These are phyloP conservation scores for Ganoderma lingzhi DNA, from an alignment of 1,284 basidiomycete genomes.

Conservation along the genomic window DNA sequence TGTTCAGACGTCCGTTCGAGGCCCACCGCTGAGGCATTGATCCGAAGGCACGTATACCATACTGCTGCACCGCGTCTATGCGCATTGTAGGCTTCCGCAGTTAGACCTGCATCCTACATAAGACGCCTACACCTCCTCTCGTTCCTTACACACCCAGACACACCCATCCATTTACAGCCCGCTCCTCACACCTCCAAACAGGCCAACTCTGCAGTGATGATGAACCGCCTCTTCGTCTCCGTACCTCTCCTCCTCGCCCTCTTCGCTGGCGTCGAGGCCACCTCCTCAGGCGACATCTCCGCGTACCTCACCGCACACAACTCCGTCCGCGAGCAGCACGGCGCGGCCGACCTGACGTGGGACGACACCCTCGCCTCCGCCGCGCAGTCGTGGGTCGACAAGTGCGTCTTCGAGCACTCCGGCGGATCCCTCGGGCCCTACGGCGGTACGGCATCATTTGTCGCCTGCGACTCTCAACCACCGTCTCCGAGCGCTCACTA, in stretches of 20 bases:
- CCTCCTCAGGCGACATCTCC: slow-evolving; percentile 42
- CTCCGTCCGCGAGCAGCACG: slow-evolving; percentile 63
- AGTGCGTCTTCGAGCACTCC: slow-evolving; percentile 70
- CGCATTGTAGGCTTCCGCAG: no score
- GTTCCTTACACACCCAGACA: no score
- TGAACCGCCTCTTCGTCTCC: slow-evolving; percentile 52
- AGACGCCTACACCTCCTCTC: no score
- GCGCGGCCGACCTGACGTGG: slow-evolving; percentile 66
- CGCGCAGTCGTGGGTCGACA: slow-evolving; percentile 71
- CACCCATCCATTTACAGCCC: no score
- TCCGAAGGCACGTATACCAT: slow-evolving; percentile 9
- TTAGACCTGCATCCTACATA: no score
- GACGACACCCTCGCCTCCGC: slow-evolving; percentile 58
- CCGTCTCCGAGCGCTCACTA: no score
- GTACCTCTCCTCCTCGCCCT: slow-evolving; percentile 49
- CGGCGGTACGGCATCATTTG: slow-evolving; percentile 55
- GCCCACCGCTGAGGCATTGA: no score
- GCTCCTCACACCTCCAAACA: no score
- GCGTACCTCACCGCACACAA: slow-evolving; percentile 67
- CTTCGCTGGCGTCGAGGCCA: slow-evolving; percentile 47
- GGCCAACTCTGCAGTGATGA: slow-evolving; percentile 31
- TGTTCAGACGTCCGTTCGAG: not conserved
- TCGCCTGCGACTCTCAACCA: no score
- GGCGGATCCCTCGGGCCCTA: slow-evolving; percentile 65
- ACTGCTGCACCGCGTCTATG: not conserved